Conservation (phyloP, 108 stramenopile genomes). For the Fragilaria crotonensis region DNA sequence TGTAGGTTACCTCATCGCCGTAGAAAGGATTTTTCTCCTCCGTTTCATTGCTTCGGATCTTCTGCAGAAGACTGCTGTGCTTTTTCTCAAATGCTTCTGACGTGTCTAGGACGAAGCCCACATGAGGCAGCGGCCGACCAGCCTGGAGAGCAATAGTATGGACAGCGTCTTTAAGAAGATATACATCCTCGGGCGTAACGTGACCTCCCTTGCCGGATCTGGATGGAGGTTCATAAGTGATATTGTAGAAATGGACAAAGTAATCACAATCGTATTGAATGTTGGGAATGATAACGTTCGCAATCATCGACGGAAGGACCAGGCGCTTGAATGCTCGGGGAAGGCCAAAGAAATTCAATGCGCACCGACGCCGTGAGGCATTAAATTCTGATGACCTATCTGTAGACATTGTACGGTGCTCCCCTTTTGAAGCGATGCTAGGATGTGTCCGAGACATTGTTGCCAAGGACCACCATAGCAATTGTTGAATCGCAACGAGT, state of each 20-base stretch:
- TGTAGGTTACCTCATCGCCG: slow-evolving; percentile 16
- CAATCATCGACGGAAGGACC: slow-evolving; percentile 43
- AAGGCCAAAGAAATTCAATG: slow-evolving; percentile 35
- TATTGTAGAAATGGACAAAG: slow-evolving; percentile 35
- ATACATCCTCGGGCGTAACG: slow-evolving; percentile 31
- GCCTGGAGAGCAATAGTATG: neutral
- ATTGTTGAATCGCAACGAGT: no score
- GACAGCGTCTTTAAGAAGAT: slow-evolving; percentile 27
- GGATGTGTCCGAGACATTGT: no score
- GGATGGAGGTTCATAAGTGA: slow-evolving; percentile 24
- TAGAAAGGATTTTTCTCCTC: slow-evolving; percentile 13
- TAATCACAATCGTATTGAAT: slow-evolving; percentile 48
- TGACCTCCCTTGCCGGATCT: slow-evolving; percentile 34
- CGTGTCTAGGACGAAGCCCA: neutral
- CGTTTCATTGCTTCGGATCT: neutral
- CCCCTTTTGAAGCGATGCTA: no score
- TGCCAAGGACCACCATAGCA: no score
- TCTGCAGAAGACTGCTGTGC: neutral
- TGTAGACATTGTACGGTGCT: no score
- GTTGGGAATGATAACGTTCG: slow-evolving; percentile 44
- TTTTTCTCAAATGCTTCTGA: neutral
- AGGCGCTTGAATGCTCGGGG: slow-evolving; percentile 37
- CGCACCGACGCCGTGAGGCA: no score
- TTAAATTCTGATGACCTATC: no score
- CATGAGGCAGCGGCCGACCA: neutral